A percentile compares a stretch with the other conserved stretches of the same genome.
Evolutionary conservation across 2,329 filamentous ascomycete genomes (phyloP).

Genomic region (Calonectria pteridis): DNA sequence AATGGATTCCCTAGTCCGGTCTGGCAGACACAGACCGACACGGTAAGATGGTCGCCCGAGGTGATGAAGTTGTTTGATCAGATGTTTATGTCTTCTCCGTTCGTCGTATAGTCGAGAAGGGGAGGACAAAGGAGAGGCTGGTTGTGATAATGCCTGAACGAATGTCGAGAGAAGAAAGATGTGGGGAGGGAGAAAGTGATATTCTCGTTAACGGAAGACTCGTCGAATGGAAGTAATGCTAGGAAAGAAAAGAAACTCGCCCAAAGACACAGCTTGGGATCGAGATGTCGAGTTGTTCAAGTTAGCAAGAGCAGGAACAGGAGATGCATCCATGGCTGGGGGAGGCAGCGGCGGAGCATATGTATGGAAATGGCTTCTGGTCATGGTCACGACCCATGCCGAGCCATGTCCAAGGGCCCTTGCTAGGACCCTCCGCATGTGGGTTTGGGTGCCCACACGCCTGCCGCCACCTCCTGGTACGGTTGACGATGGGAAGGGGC

Average conservation of each 20-base stretch:
- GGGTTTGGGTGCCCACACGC: conserved; percentile 19
- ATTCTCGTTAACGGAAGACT: background rate
- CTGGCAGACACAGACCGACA: conserved; percentile 17
- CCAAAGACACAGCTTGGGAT: background rate
- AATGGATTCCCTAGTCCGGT: conserved; percentile 25
- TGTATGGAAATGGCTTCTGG: conserved; percentile 22
- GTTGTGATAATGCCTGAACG: background rate
- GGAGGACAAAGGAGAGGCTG: conserved; percentile 3
- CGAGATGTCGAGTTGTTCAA: background rate
- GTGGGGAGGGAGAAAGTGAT: background rate
- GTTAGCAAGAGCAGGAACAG: conserved; percentile 15
- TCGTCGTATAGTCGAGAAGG: conserved; percentile 6
- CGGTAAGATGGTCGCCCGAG: conserved; percentile 6
- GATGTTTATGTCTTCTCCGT: conserved; percentile 3
- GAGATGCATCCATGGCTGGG: conserved; percentile 20
- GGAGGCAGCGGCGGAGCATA: conserved; percentile 17
- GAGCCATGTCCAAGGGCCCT: conserved; percentile 17
- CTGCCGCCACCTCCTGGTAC: conserved; percentile 29
- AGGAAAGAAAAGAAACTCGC: conserved; percentile 1
- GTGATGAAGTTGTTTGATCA: conserved; percentile 3
- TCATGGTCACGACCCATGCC: conserved; percentile 10
- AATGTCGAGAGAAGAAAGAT: background rate
- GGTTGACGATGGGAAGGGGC: conserved; percentile 18
- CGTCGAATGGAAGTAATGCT: background rate
- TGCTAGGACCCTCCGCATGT: conserved; percentile 26